Evolutionary conservation across 2,329 filamentous ascomycete genomes (phyloP).

Genomic region (Coniochaeta ligniaria): DNA sequence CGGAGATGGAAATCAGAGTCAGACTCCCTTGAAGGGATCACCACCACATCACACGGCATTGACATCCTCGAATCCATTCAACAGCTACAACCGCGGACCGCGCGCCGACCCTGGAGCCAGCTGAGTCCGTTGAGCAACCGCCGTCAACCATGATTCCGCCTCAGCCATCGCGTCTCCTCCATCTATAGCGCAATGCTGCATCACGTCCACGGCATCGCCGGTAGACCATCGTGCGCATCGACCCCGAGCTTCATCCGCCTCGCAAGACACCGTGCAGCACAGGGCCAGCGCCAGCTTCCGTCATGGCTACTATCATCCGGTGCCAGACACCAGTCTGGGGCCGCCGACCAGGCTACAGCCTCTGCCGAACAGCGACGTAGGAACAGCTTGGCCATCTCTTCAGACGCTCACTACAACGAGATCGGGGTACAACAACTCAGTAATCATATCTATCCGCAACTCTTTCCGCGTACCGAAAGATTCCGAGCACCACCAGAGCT

Average conservation of each 20-base stretch:
- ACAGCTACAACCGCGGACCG: not conserved
- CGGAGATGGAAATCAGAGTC: not conserved
- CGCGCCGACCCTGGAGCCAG: not conserved
- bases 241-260: constrained; percentile 42
- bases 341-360: constrained; percentile 15
- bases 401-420: constrained; percentile 72
- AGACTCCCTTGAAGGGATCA: not conserved
- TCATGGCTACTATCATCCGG: not conserved
- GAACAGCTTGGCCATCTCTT: constrained; percentile 34
- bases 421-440: constrained; percentile 94
- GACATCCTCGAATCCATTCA: not conserved
- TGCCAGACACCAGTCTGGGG: constrained; percentile 33
- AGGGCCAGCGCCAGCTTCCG: constrained; percentile 22
- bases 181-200: constrained; percentile 29
- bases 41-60: not conserved
- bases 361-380: constrained; percentile 7
- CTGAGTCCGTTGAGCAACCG: not conserved
- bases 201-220: constrained; percentile 23
- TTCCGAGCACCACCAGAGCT: constrained; percentile 59
- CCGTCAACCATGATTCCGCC: constrained; percentile 6
- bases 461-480: constrained; percentile 58
- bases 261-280: constrained; percentile 38
- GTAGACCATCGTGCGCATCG: constrained; percentile 16
- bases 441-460: constrained; percentile 69
- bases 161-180: constrained; percentile 2